Conservation (phyloP, 331 rosid genomes). For the Saraca asoca region DNA sequence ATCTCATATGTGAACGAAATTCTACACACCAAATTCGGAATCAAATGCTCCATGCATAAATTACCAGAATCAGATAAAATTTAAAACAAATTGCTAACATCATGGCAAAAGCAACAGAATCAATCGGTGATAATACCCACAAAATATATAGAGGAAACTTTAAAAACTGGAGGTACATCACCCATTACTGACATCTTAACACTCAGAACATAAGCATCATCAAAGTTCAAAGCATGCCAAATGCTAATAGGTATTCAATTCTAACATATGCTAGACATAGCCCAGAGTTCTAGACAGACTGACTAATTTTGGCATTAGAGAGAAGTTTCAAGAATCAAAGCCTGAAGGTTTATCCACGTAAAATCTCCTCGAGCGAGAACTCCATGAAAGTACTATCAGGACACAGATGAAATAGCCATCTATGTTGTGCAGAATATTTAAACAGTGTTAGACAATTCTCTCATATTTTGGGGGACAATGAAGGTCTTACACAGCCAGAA, state of each 20-base stretch:
- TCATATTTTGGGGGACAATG: neutral
- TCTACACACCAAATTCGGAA: slow-evolving; percentile 13
- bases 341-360: neutral
- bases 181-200: too few species aligned
- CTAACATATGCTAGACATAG: slow-evolving; percentile 18
- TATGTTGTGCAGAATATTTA: too few species aligned
- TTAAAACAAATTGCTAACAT: slow-evolving; percentile 11
- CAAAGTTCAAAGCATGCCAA: neutral
- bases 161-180: slow-evolving; percentile 13
- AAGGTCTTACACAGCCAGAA: neutral
- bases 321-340: neutral
- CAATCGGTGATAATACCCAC: slow-evolving; percentile 22
- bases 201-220: neutral
- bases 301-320: slow-evolving; percentile 21
- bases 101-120: slow-evolving; percentile 18
- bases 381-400: too few species aligned
- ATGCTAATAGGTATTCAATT: slow-evolving; percentile 20
- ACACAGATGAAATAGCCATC: too few species aligned
- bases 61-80: slow-evolving; percentile 10
- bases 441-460: too few species aligned
- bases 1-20: slow-evolving; percentile 8
- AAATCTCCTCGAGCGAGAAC: neutral
- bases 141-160: slow-evolving; percentile 9
- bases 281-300: neutral
- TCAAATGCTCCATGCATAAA: slow-evolving; percentile 3